phyloP scores from a whole-genome alignment of 805 yeast genomes.

The Metschnikowia lachancei region DNA sequence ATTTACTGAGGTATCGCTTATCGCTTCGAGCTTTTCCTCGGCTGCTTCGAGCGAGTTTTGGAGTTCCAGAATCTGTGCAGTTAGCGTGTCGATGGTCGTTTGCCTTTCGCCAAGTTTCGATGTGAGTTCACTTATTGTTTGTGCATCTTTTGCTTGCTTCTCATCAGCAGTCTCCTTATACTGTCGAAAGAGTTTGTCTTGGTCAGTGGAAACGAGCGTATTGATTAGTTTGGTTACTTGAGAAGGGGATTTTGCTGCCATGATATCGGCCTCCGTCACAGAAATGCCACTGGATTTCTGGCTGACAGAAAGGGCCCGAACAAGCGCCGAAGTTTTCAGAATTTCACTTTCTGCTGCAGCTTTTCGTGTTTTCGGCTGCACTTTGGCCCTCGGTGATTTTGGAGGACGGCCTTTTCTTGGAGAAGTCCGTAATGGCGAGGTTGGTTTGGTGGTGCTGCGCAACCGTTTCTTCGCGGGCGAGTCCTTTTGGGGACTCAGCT shows the following conservation, averaged over 20 bases:
- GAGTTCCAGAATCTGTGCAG: conserved; percentile 17
- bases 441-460: not conserved
- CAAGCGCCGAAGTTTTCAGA: not conserved
- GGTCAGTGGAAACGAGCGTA: conserved; percentile 30
- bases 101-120: conserved; percentile 29
- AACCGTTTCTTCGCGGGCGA: not conserved
- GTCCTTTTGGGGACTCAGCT: conserved; percentile 1
- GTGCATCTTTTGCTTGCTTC: conserved; percentile 20
- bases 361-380: not conserved
- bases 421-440: not conserved
- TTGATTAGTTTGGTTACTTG: conserved; percentile 32
- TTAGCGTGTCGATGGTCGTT: conserved; percentile 26
- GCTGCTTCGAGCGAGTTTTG: conserved; percentile 6
- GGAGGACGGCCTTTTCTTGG: not conserved
- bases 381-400: not conserved
- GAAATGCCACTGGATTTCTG: too few species aligned
- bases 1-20: not conserved
- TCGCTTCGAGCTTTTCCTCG: conserved; percentile 3
- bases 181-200: conserved; percentile 30
- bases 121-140: conserved; percentile 26
- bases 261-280: conserved; percentile 31
- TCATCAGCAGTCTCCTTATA: conserved; percentile 23
- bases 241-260: conserved; percentile 25
- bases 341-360: not conserved
- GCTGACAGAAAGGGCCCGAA: not conserved